Evolutionary conservation across 1,284 basidiomycete genomes (phyloP), one percentile per base, ranked within the genome.

Genomic region (Flammula alnicola): DNA sequence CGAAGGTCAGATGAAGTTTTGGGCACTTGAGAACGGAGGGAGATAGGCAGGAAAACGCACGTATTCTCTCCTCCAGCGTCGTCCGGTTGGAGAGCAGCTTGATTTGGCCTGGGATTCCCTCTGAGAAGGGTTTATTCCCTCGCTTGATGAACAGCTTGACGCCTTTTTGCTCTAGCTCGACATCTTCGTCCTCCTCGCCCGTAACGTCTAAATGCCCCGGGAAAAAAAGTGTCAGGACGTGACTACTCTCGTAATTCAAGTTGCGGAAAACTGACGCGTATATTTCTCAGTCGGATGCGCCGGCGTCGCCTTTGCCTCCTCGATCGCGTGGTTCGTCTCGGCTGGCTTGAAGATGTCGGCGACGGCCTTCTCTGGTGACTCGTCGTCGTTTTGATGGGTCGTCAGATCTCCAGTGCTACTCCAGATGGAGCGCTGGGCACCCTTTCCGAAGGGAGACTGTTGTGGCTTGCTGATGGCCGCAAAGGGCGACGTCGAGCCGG

Each of bases 131-230:
- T 51, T 74, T 78, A 32, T 69, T 66, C 26, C 83, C 84, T 8
- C 83, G 80, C 61, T 84, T 86, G 44, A 80, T 63, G 56, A 77
- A 85, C 19, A 86, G 70, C 58, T 80, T 84, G 19, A 77, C 77
- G 27, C 79, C 78, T 54, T 80, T 83, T 49, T 84, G 67, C 54
- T 85, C 84, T 41, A 76, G 60, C 50, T 70, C 63, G 4, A 80
- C 70, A 4, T 73, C 69, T 65, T 87, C 84, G 35, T 79, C 73
- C 60, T 87, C 84, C 60, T 87, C 84, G 8, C 84, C 84, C 2
- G 84, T 86, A 27, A 74, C 37, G 59, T 66, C 78, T 80, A 47
- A 31, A 17, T 25, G 30, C 23, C 19, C 33, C n/a, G n/a, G n/a
- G 47, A 44, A 39, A 11, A 42, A 22, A 19, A 33, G 41, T 22